Evolutionary conservation across 495 filamentous ascomycete genomes (phyloP).

Genomic region (Patellaria atrata): DNA sequence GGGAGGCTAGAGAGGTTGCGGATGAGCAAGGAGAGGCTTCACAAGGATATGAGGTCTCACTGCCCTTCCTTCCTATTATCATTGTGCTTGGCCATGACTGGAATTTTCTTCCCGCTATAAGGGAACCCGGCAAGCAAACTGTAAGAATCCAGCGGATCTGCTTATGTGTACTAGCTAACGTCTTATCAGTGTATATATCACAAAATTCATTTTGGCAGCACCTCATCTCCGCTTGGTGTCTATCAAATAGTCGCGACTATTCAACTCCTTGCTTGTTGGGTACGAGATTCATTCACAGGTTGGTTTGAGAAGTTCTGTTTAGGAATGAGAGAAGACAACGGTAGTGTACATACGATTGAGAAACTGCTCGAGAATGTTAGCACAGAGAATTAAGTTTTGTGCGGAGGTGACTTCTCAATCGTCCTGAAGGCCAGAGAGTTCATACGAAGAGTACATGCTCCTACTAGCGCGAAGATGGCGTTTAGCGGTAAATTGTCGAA

Average conservation of each 20-base stretch:
- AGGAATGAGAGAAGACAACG: no score
- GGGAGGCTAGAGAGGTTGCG: background rate
- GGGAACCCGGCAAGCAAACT: background rate
- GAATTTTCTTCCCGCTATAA: conserved; percentile 1
- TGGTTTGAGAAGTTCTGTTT: background rate
- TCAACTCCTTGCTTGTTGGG: conserved; percentile 1
- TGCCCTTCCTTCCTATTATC: background rate
- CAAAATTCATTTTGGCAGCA: conserved; percentile 1
- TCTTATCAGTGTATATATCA: background rate
- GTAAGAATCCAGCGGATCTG: no score
- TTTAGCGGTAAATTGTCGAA: no score
- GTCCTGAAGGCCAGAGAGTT: no score
- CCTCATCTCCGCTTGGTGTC: background rate
- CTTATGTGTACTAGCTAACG: no score
- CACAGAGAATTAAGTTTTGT: no score
- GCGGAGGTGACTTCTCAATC: no score
- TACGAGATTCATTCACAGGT: background rate
- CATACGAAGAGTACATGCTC: no score
- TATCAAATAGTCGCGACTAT: conserved; percentile 1
- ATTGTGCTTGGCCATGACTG: conserved; percentile 2
- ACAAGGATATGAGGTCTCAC: no score
- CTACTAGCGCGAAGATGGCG: no score
- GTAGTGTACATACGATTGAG: no score
- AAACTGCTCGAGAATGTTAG: no score
- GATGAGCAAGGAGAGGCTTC: background rate